Evolutionary conservation across 2,329 filamentous ascomycete species (phyloP), one percentile per base, ranked within the genome.

Genomic region (Alternaria incomplexa): DNA sequence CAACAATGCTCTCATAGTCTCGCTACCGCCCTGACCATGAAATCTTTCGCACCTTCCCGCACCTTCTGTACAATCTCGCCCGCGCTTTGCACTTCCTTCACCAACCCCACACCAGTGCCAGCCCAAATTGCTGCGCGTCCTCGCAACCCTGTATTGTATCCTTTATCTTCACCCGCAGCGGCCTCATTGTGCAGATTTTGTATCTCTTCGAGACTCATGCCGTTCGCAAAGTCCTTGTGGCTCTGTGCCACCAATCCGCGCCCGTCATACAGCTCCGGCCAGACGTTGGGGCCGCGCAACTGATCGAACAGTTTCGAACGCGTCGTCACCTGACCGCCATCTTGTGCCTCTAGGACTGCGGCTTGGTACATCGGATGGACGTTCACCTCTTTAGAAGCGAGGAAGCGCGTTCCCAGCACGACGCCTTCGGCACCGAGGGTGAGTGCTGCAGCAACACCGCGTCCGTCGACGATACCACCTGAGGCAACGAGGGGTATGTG

Each of bases 331-430:
- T 82, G 74, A 0, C 85, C 85, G 0, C 85, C 85, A 69, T 87
- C 85, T 3, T 63, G 71, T 11, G 83, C 82, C 10, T 77, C 71
- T 1, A 87, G 32, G 1, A 87, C 75, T 10, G 82, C 82, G 20
- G 83, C 76, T 62, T 78, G 77, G 57, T 86, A 86, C 0, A 79
- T 81, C 4, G 80, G 72, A 45, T 81, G 78, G 3, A 85, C 78
- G 17, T 75, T 73, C 2, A 83, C 81, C 69, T 88, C 86, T 0
- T 76, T 73, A 4, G 80, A 73, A 1, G 87, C 87, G 1, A 91
- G 82, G 64, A 90, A 90, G 6, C 88, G 83, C 0, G 90, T 92
- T 0, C 90, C 90, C 83, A 92, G 84, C 0, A 84, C 87, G 0
- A 85, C 84, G 0, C 87, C 89, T 5, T 75, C 62, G 1, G 81